Evolutionary conservation across 768 basidiomycete species (phyloP), one percentile per base, ranked within the genome.

Genomic region (Leccinum aurantiacum): DNA sequence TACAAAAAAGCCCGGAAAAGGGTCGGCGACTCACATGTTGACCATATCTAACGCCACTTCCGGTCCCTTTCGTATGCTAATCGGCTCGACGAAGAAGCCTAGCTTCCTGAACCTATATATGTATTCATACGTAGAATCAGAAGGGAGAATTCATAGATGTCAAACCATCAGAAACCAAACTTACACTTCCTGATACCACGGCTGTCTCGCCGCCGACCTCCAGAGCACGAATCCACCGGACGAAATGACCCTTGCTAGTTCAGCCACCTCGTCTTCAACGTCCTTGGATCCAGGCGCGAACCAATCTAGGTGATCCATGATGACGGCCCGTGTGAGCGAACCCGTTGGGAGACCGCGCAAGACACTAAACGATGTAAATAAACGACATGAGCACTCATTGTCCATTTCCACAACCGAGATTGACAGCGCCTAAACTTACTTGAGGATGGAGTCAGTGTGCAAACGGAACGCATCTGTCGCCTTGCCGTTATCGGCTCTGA

Each of bases 221-320:
- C 85, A 90, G 57, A 88, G 81, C 3, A 88, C 82, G 56, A 81
- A 76, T 0, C 89, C 90, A 0, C 84, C 85, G 0, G 78, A 70
- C 0, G 79, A 74, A n/a, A 89, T 70, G 1, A 84, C 87, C 1
- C 86, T 77, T 53, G 78, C 74, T 50, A 89, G 78, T 63, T 87
- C 81, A 1, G 24, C 27, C 19, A 87, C 77, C 67, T 89, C 87
- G 37, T 80, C 78, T 37, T 84, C 80, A 1, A 77, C 74, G 41
- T 81, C 80, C 53, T 71, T 69, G 15, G 80, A 76, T 3, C 79
- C 78, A 0, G 83, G 83, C 0, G 78, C 63, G 55, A 84, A 82
- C 78, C 82, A 84, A 63, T 87, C 86, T 53, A 88, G 77, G 53
- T 85, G 84, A 70, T 90, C 89, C 89, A 90, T 90, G 58, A 89